Evolutionary conservation across 768 basidiomycete genomes (phyloP), one percentile per base, ranked within the genome.

Genomic region (Termitomyces eurrhizus): DNA sequence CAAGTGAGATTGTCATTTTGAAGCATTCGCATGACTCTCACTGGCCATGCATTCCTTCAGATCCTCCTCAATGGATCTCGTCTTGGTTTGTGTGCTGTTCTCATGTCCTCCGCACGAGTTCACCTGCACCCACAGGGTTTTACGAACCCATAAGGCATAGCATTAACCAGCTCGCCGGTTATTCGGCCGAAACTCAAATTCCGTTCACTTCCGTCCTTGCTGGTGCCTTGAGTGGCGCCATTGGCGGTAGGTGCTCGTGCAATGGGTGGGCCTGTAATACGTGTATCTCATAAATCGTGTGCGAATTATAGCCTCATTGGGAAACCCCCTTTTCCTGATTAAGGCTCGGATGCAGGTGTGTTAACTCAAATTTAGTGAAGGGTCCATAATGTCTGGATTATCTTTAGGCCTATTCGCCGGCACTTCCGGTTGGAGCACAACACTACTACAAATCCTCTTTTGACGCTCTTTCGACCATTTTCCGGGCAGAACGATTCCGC

Each of bases 271-370:
- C 26, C 41, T 11, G 6, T 32, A 42, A 54, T 42, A 4, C 29
- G 13, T 33, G 42, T 8, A 51, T 29, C 26, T 42, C 13, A 59
- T 24, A 57, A n/a, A 42, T 32, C 45, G 21, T 54, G 66, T 16
- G 66, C 32, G 26, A 39, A 21, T 26, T 55, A 41, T 39, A 90
- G 90, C 90, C 0, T 79, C 81, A 54, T 73, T 95, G 46, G 95
- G 94, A 45, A 96, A 93, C 71, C 95, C 95, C 0, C 75, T 97
- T 13, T 99, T 97, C 75, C 78, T 99, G 59, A 86, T 99, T 70
- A 99, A 99, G 76, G 97, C 97, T 6, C 86, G 97, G 49, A 98
- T 99, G 90, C 97, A 99, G 81, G 90, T 88, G 18, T 52, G 73
- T 44, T 36, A 16, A n/a, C 32, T 41, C 21, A 57, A 39, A 32